These are phyloP conservation scores for Trichoderma guizhouense DNA, from an alignment of 2,329 filamentous ascomycete species.

Conservation along the genomic window DNA sequence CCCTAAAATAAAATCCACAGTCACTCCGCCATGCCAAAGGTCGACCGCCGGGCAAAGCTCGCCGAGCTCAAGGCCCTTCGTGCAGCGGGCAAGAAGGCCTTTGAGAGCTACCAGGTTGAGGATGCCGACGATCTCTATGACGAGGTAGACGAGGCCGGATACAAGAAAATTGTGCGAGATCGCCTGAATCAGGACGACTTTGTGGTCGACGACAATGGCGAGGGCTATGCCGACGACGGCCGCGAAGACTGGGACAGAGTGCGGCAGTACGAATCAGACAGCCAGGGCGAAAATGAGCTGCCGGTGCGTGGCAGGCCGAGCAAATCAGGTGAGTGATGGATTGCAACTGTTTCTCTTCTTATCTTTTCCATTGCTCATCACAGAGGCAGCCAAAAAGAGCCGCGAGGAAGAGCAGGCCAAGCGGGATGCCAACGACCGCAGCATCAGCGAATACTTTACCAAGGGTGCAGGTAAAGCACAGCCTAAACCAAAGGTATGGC, in stretches of 20 bases:
- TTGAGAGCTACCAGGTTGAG: conserved; percentile 81
- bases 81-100: conserved; percentile 84
- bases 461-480: conserved; percentile 65
- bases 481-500: conserved; percentile 75
- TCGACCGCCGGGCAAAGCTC: conserved; percentile 49
- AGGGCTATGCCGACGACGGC: conserved; percentile 94
- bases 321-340: conserved; percentile 45
- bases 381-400: conserved; percentile 69
- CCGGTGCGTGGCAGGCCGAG: conserved; percentile 45
- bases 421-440: conserved; percentile 81
- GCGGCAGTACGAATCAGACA: conserved; percentile 67
- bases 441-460: conserved; percentile 93
- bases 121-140: conserved; percentile 87
- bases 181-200: conserved; percentile 94
- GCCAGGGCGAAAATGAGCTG: conserved; percentile 47
- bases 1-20: conserved; percentile 9
- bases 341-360: neutral
- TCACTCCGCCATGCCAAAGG: conserved; percentile 34
- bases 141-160: conserved; percentile 92
- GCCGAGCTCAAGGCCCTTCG: conserved; percentile 82
- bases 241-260: conserved; percentile 89
- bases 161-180: conserved; percentile 90
- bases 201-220: conserved; percentile 96
- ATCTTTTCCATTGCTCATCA: neutral
- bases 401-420: conserved; percentile 83